These are phyloP conservation scores for Macrolepiota dolichaula DNA, from an alignment of 768 basidiomycete species.

Conservation along the genomic window DNA sequence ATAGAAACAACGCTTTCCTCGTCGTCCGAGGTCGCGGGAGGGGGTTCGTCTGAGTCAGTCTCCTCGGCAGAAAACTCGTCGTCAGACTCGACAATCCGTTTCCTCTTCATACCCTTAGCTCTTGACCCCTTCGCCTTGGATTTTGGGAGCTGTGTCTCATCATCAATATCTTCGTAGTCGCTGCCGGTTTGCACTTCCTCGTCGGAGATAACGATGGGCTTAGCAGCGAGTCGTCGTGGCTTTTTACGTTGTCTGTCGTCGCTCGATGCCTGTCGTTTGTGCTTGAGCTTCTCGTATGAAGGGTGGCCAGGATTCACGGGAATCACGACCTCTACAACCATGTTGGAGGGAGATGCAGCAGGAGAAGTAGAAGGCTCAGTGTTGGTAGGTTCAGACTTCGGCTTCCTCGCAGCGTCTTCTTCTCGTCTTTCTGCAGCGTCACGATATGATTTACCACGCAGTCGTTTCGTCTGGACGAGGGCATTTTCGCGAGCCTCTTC, in stretches of 20 bases:
- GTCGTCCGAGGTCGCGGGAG: slow-evolving; percentile 14
- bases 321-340: slow-evolving; percentile 59
- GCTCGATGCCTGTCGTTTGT: slow-evolving; percentile 31
- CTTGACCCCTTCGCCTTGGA: slow-evolving; percentile 21
- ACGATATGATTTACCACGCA: slow-evolving; percentile 74
- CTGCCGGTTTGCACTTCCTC: slow-evolving; percentile 36
- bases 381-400: slow-evolving; percentile 2
- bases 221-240: slow-evolving; percentile 35
- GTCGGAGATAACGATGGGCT: slow-evolving; percentile 49
- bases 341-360: slow-evolving; percentile 23
- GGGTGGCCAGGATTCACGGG: slow-evolving; percentile 23
- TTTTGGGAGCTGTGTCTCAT: slow-evolving; percentile 21
- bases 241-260: slow-evolving; percentile 34
- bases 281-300: slow-evolving; percentile 16
- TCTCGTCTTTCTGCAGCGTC: slow-evolving; percentile 48
- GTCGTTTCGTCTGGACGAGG: slow-evolving; percentile 55
- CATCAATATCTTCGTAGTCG: slow-evolving; percentile 23
- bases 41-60: slow-evolving; percentile 12
- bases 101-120: slow-evolving; percentile 9
- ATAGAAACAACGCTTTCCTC: slow-evolving; percentile 10
- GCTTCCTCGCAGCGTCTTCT: slow-evolving; percentile 14
- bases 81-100: slow-evolving; percentile 16
- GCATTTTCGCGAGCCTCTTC: slow-evolving; percentile 48
- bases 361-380: background rate
- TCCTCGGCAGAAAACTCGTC: slow-evolving; percentile 14